phyloP scores from a whole-genome alignment of 164 flowering plant species.

The Euptelea pleiosperma region DNA sequence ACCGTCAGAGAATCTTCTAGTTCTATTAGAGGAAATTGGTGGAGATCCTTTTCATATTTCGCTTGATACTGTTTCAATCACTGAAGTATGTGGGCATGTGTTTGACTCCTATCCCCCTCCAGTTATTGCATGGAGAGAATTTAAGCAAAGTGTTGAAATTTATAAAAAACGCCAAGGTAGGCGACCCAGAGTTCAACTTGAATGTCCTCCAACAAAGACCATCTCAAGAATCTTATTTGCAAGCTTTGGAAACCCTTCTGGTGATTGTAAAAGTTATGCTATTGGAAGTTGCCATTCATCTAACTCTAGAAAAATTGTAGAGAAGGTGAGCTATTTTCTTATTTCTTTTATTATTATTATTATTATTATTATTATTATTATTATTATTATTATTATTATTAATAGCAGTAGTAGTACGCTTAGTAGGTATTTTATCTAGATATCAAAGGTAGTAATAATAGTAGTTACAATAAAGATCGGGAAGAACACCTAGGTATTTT shows the following conservation, averaged over 20 bases:
- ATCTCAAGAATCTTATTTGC: slow-evolving; percentile 54
- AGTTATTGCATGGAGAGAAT: slow-evolving; percentile 18
- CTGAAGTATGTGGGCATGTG: slow-evolving; percentile 37
- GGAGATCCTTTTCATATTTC: slow-evolving; percentile 58
- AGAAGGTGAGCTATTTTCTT: slow-evolving; percentile 36
- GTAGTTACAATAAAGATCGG: neutral
- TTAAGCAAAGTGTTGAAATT: neutral
- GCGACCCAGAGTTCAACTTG: slow-evolving; percentile 36
- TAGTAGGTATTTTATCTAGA: neutral
- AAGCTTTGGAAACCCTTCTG: slow-evolving; percentile 63
- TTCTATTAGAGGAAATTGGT: slow-evolving; percentile 65
- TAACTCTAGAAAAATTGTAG: slow-evolving; percentile 35
- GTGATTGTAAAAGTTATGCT: slow-evolving; percentile 40
- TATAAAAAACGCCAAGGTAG: slow-evolving; percentile 2
- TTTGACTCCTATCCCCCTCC: slow-evolving; percentile 32
- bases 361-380: too few relatives aligned
- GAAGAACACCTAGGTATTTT: neutral
- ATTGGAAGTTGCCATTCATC: slow-evolving; percentile 50
- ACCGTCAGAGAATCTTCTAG: slow-evolving; percentile 50
- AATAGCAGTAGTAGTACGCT: too few relatives aligned
- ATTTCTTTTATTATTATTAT: neutral
- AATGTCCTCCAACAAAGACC: slow-evolving; percentile 36
- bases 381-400: too few relatives aligned
- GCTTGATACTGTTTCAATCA: slow-evolving; percentile 39
- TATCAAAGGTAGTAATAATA: too few relatives aligned